Evolutionary conservation across 164 flowering plant genomes (phyloP), one percentile per base, ranked within the genome.

Genomic region (Cinnamomum micranthum): DNA sequence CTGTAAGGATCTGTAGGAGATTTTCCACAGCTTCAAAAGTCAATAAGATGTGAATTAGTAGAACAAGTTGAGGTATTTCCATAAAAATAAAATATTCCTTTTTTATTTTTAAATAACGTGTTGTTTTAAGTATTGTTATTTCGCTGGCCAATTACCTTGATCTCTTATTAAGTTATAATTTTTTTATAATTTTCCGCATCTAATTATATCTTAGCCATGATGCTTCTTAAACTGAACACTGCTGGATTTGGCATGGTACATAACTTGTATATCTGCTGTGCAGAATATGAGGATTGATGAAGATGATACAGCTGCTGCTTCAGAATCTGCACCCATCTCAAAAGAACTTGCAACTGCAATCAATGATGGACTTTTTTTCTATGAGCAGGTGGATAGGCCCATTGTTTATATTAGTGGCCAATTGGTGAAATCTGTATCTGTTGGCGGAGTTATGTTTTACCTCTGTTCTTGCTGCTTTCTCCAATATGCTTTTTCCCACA

Each of bases 361-460:
- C 80, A 88, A 91, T 78, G 99, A 93, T 58, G 97, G 97, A 55
- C 94, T 95, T 74, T 89, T 87, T 84, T 95, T 80, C 76, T 95
- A 86, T 83, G 99, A 95, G 84, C 98, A 95, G 96, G 99, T 95
- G 24, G 47, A 13, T 67, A 4, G 19, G 69, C 69, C 76, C 64
- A 52, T 35, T 14, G 28, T 55, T 25, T 12, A 41, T 41, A 23
- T 50, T 69, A 25, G 62, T 73, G 15, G 60, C 23, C 23, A 25
- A 6, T 10, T 73, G 64, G 52, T 10, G 58, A 17, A 62, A 65
- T 73, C 23, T 28, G 15, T 55, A 3, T 55, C 20, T 55, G 60
- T 55, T 55, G 20, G 17, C 7, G 20, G 17, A 20, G 60, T 55
- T 55, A 20, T 55, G 60, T 65, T 23, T 23, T 64, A 23, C 27